Evolutionary conservation across 2,329 filamentous ascomycete species (phyloP), one percentile per base, ranked within the genome.

Genomic region (Catunica adiposa): DNA sequence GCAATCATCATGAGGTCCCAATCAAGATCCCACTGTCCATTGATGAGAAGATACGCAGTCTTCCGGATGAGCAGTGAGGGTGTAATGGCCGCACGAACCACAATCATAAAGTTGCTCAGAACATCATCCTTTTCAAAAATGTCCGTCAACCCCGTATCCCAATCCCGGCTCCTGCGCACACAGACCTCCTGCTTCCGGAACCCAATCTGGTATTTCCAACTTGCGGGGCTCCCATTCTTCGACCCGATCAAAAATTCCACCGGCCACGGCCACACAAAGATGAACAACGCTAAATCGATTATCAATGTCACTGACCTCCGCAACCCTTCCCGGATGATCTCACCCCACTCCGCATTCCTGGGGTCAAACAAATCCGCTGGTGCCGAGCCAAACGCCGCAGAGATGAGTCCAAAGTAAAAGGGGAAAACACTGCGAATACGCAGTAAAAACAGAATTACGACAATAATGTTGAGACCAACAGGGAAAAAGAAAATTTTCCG

Each of bases 41-140:
- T 86, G 74, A 94, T 85, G 61, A 92, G 82, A 60, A 94, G 69
- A 65, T 94, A 94, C 20, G 88, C 89, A 29, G 89, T 95, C 75
- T 94, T 95, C 62, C 80, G 75, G 62, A 76, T 72, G 62, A 90
- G 72, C 54, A 82, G 73, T 62, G 79, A 69, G 22, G 80, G 77
- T 15, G 82, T 76, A 3, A 89, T 83, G 1, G 87, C 89, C 1
- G 79, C 75, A 59, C 81, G 68, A 48, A 94, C 69, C 58, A 79
- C 74, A 11, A 73, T 73, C 61, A 81, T 73, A 62, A 87, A 76
- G 54, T 80, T 71, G 67, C 69, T 79, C 63, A 69, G 74, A n/a
- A 56, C 15, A 4, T 57, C 55, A 8, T 56, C 37, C 50, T 60
- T 59, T 14, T 55, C 51, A 58, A 80, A 69, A 51, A 81, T 71